A percentile compares a stretch with the other conserved stretches of the same genome.
Evolutionary conservation across 257 asterid species (phyloP).

Genomic region (Solanum neorickii): DNA sequence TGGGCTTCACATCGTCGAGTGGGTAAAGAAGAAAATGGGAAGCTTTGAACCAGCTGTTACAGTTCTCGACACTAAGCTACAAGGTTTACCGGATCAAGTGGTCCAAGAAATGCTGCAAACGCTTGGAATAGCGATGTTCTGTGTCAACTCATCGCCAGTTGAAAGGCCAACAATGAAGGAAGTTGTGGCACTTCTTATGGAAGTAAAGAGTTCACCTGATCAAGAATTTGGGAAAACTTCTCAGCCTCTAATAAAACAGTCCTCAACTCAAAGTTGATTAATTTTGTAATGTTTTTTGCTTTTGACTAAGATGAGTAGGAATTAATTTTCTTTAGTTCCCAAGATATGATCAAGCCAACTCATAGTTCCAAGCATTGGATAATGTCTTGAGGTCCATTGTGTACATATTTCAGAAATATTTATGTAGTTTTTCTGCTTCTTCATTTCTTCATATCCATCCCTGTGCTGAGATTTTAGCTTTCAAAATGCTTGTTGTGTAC

Average conservation of each 20-base stretch:
- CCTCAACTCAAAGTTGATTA: conserved; percentile 49
- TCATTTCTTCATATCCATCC: background rate
- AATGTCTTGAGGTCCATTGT: conserved; percentile 16
- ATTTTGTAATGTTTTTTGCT: background rate
- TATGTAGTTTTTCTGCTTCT: conserved; percentile 6
- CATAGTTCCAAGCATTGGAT: conserved; percentile 15
- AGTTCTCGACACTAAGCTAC: conserved; percentile 68
- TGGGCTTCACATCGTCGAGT: conserved; percentile 82
- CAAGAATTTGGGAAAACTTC: conserved; percentile 63
- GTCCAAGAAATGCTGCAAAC: conserved; percentile 98
- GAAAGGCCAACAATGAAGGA: conserved; percentile 96
- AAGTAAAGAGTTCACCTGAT: conserved; percentile 70
- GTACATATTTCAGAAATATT: conserved; percentile 49
- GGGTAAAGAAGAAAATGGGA: conserved; percentile 97
- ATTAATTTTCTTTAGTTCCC: conserved; percentile 12
- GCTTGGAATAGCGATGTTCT: conserved; percentile 91
- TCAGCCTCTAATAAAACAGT: conserved; percentile 80
- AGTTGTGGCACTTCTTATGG: conserved; percentile 90
- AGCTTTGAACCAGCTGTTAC: conserved; percentile 84
- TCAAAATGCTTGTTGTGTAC: background rate
- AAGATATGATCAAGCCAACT: background rate
- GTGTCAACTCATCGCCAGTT: conserved; percentile 71
- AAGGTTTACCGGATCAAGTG: conserved; percentile 66
- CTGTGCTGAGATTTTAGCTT: background rate
- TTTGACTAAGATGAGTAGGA: conserved; percentile 4